Base-by-base conservation (phyloP, 176 grass and related monocot species). In the Microstegium vimineum region DNA sequence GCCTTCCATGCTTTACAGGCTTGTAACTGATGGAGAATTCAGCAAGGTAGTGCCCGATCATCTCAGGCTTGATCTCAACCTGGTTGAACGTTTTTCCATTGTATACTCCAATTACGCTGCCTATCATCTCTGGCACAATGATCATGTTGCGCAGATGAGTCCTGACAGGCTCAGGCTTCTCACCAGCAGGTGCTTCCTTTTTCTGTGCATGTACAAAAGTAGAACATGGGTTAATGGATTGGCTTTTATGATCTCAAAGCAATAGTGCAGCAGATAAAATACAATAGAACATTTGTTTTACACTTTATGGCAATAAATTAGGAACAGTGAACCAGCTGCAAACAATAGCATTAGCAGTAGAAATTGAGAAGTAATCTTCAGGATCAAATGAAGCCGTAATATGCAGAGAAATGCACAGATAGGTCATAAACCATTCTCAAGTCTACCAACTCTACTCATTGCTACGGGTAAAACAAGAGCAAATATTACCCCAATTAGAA, bases 91-190 rank as follows among this genome's bases (percentile, higher is more conserved):
- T 90, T 72, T 90, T 90, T 2, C 91, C 91, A 6, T 93, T 93
- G 81, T 90, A 90, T 26, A 93, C 87, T 59, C 87, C 88, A 63
- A 90, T 60, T 49, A 92, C 74, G 63, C 87, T 89, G 4, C 90
- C 87, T 31, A 92, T 92, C 90, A 92, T 92, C 87, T 92, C 87
- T 25, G 87, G 90, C 16, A 92, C 90, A 66, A 92, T 89, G 31
- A 92, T 92, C 90, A 92, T 92, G 84, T 92, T 92, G 40, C 87
- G 80, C 13, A 92, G 90, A 72, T 89, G 90, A 8, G 90, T 89
- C 83, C 87, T 92, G 45, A 92, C 90, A 27, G 69, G 74, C 71
- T 92, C 90, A 0, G 84, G 90, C 69, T 92, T 92, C 79, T 92
- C 90, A 35, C 86, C 90, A 35, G 45, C 67, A 34, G 90, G 90